Base-by-base conservation (phyloP, 192 early-diverging fungal species). In the Diversispora eburnea region DNA sequence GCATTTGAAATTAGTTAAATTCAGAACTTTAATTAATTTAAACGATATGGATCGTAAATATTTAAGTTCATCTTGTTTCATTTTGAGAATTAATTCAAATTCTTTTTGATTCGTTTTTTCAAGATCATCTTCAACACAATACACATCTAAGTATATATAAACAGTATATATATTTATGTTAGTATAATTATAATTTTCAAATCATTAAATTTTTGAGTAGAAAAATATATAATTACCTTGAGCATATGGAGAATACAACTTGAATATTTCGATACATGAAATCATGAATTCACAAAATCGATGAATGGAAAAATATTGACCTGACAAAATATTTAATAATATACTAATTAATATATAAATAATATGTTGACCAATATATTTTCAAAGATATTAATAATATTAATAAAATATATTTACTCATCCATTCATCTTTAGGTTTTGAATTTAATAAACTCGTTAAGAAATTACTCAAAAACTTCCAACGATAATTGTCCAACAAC, bases 271-370 rank as follows among this genome's bases (percentile, higher is more conserved):
- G 48, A 66, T 13, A 49, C 64, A 66, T 25, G 47, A 22, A 49
- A 49, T 22, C 43, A 66, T 66, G 12, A 66, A 42, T 48, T 66
- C 8, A 47, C 64, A 66, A 47, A 66, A 66, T 12, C n/a, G 64
- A 49, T 42, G 48, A 25, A 25, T 17, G 5, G 5, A 8, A 4
- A 7, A 10, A 49, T 48, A 49, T 48, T 3, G 19, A 5, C 5
- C 64, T 66, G 20, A 41, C 42, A 39, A 62, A 5, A 42, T 7
- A 33, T 12, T 58, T 20, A 20, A 60, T 33, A n/a, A 45, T 19
- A 62, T 45, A 62, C 41, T 43, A 62, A 12, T 19, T 33, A n/a
- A 45, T 19, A 62, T 45, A 62, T 62, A 17, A 62, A 12, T 19
- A 56, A 55, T 3, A 3, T 56, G 17, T 56, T 19, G 25, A 0